These are phyloP conservation scores for Tremella mesenterica DNA, from an alignment of 768 basidiomycete genomes.

Conservation along the genomic window DNA sequence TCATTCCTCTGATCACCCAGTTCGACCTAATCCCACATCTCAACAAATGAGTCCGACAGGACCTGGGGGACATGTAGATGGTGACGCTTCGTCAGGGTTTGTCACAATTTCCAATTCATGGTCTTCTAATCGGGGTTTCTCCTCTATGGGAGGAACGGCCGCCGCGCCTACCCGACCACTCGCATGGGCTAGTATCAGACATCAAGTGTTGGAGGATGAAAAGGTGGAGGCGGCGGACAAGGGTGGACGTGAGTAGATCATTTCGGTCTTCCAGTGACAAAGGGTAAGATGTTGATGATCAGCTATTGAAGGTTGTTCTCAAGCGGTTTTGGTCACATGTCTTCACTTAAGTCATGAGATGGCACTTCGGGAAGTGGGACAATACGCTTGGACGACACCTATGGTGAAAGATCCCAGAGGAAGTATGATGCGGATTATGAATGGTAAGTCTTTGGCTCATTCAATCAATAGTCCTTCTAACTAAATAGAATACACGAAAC, in stretches of 20 bases:
- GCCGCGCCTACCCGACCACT: conserved; percentile 4
- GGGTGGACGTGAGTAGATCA: neutral
- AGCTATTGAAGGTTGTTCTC: conserved; percentile 20
- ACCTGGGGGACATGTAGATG: too few species aligned
- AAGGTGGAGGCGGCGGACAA: conserved; percentile 2
- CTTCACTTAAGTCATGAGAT: conserved; percentile 35
- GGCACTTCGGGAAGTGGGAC: conserved; percentile 26
- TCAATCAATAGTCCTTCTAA: neutral
- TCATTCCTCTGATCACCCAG: too few species aligned
- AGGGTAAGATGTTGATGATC: neutral
- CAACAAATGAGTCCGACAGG: too few species aligned
- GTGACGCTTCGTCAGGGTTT: neutral
- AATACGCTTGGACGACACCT: conserved; percentile 31
- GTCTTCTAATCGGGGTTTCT: neutral
- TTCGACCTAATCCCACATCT: too few species aligned
- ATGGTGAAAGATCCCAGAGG: conserved; percentile 26
- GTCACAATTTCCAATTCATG: neutral
- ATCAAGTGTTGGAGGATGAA: conserved; percentile 8
- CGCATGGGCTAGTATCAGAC: conserved; percentile 17
- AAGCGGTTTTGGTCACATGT: conserved; percentile 35
- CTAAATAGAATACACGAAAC: conserved; percentile 10
- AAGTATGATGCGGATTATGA: conserved; percentile 35
- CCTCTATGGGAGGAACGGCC: neutral
- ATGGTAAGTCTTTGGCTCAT: conserved; percentile 25
- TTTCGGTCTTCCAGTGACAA: neutral